Base-by-base conservation (phyloP, 2,329 filamentous ascomycete genomes). In the Raffaelea arxii region DNA sequence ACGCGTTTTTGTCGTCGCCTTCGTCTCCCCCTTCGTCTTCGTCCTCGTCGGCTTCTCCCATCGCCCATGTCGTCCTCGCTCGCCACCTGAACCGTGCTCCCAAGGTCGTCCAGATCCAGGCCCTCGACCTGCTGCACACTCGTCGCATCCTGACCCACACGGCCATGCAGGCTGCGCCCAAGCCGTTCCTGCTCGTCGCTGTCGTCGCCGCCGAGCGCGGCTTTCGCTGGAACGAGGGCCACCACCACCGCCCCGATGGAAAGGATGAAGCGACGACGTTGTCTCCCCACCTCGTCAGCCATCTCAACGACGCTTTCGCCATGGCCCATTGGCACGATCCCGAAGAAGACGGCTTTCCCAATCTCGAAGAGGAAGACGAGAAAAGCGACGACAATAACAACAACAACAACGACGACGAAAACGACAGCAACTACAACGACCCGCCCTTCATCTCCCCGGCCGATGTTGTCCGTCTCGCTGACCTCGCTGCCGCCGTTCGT, bases 251-350 rank as follows among this genome's bases (percentile, higher is more conserved):
- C 23, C 11, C n/a, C 23, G 16, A 4, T 18, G 14, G 16, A 5
- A 40, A 22, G 10, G 16, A 23, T 7, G 44, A 37, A 2, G 9
- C 41, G 19, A 24, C 53, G 53, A 44, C 48, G 48, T 7, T 49
- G 49, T 6, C 66, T 38, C 67, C 71, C 4, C 68, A 66, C 43
- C 68, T 82, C 43, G 74, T 69, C 21, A 65, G 63, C 25, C 74
- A 87, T 54, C 59, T 83, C 62, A 94, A 89, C 56, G 88, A 97
- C 49, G 79, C 86, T 53, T 83, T 97, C 54, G 87, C 89, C 59
- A 81, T 97, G 48, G 91, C 86, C 0, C 90, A 97, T 62, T 86
- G 82, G 67, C 89, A 97, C 57, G 75, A 82, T 48, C 72, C 75
- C 0, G 71, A 76, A 2, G 71, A 76, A 2, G 80, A 91, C 59